These are phyloP conservation scores for Strobilomyces echinocephalus DNA, from an alignment of 768 basidiomycete genomes.

Conservation along the genomic window DNA sequence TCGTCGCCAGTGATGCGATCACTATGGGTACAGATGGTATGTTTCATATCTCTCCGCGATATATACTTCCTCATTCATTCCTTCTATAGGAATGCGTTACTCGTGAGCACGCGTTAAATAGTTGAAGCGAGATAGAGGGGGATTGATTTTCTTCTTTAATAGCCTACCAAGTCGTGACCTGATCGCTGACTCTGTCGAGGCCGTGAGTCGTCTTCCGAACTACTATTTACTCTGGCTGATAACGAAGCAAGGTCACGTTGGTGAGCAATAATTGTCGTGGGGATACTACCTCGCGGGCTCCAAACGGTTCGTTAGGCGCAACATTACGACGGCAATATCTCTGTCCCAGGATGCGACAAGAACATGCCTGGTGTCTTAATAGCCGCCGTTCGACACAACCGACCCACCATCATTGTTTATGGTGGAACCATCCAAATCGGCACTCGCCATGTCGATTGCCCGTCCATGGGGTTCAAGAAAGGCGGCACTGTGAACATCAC, in stretches of 20 bases:
- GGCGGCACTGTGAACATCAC: constrained; percentile 84
- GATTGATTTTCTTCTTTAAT: background rate
- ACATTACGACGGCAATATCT: constrained; percentile 84
- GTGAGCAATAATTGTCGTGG: constrained; percentile 28
- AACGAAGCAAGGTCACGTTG: constrained; percentile 46
- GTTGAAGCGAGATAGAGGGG: background rate
- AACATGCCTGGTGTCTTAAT: constrained; percentile 91
- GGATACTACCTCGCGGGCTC: background rate
- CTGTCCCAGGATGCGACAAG: constrained; percentile 86
- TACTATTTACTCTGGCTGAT: constrained; percentile 5
- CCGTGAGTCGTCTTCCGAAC: constrained; percentile 39
- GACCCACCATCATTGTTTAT: constrained; percentile 84
- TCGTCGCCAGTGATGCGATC: constrained; percentile 62
- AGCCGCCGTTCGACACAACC: constrained; percentile 80
- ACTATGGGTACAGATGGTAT: constrained; percentile 86
- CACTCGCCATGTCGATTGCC: constrained; percentile 72
- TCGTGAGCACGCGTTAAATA: constrained; percentile 47
- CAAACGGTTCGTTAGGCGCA: constrained; percentile 51
- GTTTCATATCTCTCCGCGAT: constrained; percentile 13
- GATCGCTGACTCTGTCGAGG: constrained; percentile 87
- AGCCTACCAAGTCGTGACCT: constrained; percentile 84
- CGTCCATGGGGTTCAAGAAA: constrained; percentile 66
- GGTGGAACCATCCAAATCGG: constrained; percentile 82
- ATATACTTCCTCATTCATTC: background rate
- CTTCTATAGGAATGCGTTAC: constrained; percentile 70